Evolutionary conservation across 768 basidiomycete genomes (phyloP).

Genomic region (Butyriboletus loyo): DNA sequence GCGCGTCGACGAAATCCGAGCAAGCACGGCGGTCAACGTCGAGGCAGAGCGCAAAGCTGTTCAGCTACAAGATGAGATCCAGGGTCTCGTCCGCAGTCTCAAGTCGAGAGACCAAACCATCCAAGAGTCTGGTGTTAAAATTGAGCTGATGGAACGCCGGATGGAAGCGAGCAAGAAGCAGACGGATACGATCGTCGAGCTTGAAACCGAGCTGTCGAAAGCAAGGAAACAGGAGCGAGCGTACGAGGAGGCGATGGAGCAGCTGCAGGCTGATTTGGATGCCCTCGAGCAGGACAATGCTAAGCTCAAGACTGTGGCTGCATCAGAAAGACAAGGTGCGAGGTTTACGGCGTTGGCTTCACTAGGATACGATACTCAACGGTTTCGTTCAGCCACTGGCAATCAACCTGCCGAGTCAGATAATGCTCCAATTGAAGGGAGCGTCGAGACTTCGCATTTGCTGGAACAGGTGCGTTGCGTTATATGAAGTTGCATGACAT

Average conservation of each 20-base stretch:
- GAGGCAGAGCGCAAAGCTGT: slow-evolving; percentile 89
- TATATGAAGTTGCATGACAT: not conserved
- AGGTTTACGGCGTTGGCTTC: not conserved
- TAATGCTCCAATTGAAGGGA: slow-evolving; percentile 68
- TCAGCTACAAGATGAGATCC: slow-evolving; percentile 86
- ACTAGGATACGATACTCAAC: not conserved
- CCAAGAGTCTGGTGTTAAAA: slow-evolving; percentile 88
- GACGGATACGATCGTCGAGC: slow-evolving; percentile 74
- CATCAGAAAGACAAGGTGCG: slow-evolving; percentile 71
- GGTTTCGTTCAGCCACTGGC: slow-evolving; percentile 38
- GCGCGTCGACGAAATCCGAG: slow-evolving; percentile 79
- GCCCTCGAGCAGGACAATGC: slow-evolving; percentile 82
- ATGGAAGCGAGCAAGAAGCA: slow-evolving; percentile 91
- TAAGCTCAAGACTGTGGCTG: slow-evolving; percentile 69
- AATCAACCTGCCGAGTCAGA: slow-evolving; percentile 57
- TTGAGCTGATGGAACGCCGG: slow-evolving; percentile 91
- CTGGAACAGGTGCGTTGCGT: slow-evolving; percentile 68
- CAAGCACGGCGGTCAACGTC: slow-evolving; percentile 77
- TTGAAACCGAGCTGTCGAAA: slow-evolving; percentile 78
- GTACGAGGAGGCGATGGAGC: slow-evolving; percentile 92
- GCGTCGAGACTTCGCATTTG: slow-evolving; percentile 82
- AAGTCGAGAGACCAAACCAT: slow-evolving; percentile 86
- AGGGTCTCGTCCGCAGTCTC: slow-evolving; percentile 79
- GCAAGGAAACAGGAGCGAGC: slow-evolving; percentile 84
- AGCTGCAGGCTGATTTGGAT: slow-evolving; percentile 87